phyloP scores from a whole-genome alignment of 106 monocot genomes.

The Phalaenopsis aphrodite region DNA sequence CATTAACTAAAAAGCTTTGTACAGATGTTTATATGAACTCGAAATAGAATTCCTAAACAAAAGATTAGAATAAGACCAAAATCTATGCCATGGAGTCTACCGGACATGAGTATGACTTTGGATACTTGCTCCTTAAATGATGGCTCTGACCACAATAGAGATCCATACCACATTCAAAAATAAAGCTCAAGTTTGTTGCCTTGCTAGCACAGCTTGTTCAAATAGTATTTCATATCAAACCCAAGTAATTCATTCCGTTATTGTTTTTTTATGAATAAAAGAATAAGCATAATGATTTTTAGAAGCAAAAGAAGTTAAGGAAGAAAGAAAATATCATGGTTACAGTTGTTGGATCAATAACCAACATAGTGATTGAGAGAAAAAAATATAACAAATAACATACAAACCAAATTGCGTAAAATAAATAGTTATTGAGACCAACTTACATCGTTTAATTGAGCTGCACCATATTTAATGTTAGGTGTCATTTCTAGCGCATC shows the following conservation, averaged over 20 bases:
- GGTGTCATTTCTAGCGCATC: constrained; percentile 62
- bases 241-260: not conserved
- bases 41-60: not conserved
- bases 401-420: not conserved
- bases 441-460: constrained; percentile 32
- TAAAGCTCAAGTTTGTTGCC: not conserved
- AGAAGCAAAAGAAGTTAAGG: not conserved
- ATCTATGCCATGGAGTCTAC: not conserved
- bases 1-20: not conserved
- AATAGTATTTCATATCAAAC: not conserved
- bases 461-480: constrained; percentile 15
- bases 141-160: not conserved
- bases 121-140: too few species aligned
- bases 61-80: not conserved
- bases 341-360: not conserved
- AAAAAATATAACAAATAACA: not conserved
- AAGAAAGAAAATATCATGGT: not conserved
- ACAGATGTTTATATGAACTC: too few species aligned
- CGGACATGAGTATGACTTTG: not conserved
- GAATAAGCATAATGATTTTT: not conserved
- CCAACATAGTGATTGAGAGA: not conserved
- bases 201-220: not conserved
- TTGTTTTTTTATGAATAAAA: not conserved
- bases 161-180: not conserved
- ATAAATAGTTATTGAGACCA: not conserved